Evolutionary conservation across 768 basidiomycete genomes (phyloP).

Genomic region (Hericium coralloides): DNA sequence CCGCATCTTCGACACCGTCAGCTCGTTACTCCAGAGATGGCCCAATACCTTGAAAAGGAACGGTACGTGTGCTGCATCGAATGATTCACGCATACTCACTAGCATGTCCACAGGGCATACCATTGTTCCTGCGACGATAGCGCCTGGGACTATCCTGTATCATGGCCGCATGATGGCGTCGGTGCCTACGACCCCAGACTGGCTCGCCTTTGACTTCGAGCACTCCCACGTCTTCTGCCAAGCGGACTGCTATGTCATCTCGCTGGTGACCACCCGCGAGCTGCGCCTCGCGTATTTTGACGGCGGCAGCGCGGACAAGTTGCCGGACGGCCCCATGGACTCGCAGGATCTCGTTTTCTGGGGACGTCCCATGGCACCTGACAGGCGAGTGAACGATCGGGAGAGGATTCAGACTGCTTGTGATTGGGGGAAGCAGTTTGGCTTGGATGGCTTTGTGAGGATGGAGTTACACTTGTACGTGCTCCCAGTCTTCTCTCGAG

Average conservation of each 20-base stretch:
- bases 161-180: constrained; percentile 18
- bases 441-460: constrained; percentile 41
- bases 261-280: constrained; percentile 17
- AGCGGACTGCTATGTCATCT: neutral
- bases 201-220: constrained; percentile 28
- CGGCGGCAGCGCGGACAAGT: constrained; percentile 22
- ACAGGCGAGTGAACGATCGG: constrained; percentile 18
- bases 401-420: constrained; percentile 32
- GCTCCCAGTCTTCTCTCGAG: constrained; percentile 7
- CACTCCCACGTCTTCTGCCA: constrained; percentile 30
- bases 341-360: constrained; percentile 1
- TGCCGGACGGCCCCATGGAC: neutral
- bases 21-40: constrained; percentile 27
- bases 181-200: constrained; percentile 23
- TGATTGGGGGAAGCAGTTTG: constrained; percentile 31
- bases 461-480: constrained; percentile 8
- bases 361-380: neutral
- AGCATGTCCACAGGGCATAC: constrained; percentile 13
- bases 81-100: constrained; percentile 15
- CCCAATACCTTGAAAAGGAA: constrained; percentile 28
- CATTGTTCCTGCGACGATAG: constrained; percentile 25
- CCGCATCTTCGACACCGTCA: constrained; percentile 25
- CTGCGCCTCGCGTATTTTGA: constrained; percentile 26
- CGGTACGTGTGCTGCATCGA: constrained; percentile 13
- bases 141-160: constrained; percentile 29